A percentile compares a stretch with the other conserved stretches of the same genome.
phyloP scores from a whole-genome alignment of 1,139 yeast genomes.

The Geotrichum candidum region DNA sequence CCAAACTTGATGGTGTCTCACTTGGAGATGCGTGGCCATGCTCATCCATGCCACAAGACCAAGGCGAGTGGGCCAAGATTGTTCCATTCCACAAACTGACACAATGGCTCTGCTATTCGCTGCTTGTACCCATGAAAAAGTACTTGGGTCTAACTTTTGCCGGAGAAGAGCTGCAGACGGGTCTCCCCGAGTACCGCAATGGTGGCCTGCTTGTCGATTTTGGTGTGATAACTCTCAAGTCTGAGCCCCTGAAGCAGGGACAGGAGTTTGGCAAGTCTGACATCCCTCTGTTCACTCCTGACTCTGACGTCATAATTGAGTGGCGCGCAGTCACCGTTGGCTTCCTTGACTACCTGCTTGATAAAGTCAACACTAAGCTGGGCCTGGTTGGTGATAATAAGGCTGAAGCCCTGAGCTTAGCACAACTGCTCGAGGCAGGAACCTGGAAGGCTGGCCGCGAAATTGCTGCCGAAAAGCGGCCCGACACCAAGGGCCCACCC shows the following conservation, averaged over 20 bases:
- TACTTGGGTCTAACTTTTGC: conserved; percentile 40
- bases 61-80: conserved; percentile 35
- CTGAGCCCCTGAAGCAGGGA: conserved; percentile 20
- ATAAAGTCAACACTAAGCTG: conserved; percentile 42
- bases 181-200: conserved; percentile 58
- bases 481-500: conserved; percentile 51
- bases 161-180: conserved; percentile 46
- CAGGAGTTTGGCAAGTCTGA: neutral
- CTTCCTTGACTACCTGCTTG: conserved; percentile 46
- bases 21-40: conserved; percentile 58
- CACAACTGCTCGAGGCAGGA: conserved; percentile 59
- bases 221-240: conserved; percentile 44
- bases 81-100: conserved; percentile 58
- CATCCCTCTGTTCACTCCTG: conserved; percentile 48
- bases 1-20: conserved; percentile 43
- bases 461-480: conserved; percentile 46
- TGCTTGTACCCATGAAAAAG: conserved; percentile 45
- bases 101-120: conserved; percentile 57
- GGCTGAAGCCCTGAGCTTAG: conserved; percentile 39
- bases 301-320: conserved; percentile 55
- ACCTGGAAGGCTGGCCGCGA: conserved; percentile 59
- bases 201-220: conserved; percentile 56
- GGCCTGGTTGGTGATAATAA: conserved; percentile 27
- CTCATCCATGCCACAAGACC: conserved; percentile 30
- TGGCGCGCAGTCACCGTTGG: conserved; percentile 58